A percentile compares a stretch with the other conserved stretches of the same genome.
phyloP scores from a whole-genome alignment of 2,329 filamentous ascomycete genomes.

The Thielaviopsis ethacetica region DNA sequence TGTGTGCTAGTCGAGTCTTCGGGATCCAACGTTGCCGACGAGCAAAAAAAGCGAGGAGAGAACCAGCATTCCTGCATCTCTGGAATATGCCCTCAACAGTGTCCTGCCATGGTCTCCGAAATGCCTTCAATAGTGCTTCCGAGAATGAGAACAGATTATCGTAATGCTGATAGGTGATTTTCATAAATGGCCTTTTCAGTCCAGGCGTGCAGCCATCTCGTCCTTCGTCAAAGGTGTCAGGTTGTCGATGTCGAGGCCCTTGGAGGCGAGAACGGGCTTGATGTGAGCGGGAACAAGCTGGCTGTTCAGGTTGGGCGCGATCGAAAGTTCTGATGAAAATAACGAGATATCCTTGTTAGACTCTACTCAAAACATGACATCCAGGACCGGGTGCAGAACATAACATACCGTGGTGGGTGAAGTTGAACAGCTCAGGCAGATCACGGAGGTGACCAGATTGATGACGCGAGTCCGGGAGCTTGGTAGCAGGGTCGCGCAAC shows the following conservation, averaged over 20 bases:
- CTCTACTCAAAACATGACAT: not conserved
- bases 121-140: not conserved
- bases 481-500: conserved; percentile 76
- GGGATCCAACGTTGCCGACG: not conserved
- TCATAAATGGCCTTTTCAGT: conserved; percentile 39
- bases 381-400: conserved; percentile 19
- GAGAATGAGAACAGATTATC: not conserved
- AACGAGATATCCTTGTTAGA: conserved; percentile 14
- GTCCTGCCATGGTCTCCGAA: not conserved
- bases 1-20: not conserved
- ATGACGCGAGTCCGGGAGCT: conserved; percentile 86
- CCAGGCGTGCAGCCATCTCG: conserved; percentile 94
- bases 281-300: conserved; percentile 77
- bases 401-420: conserved; percentile 76
- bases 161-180: not conserved
- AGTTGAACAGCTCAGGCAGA: conserved; percentile 79
- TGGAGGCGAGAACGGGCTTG: conserved; percentile 53
- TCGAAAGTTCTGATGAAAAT: conserved; percentile 66
- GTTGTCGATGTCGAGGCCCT: conserved; percentile 83
- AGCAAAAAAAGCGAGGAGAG: not conserved
- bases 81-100: not conserved
- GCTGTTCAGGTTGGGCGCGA: conserved; percentile 71
- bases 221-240: conserved; percentile 82
- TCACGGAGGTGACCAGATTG: conserved; percentile 65
- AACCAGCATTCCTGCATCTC: not conserved